Conservation (phyloP, 2,329 filamentous ascomycete species). For the Cladosporium oxysporum region DNA sequence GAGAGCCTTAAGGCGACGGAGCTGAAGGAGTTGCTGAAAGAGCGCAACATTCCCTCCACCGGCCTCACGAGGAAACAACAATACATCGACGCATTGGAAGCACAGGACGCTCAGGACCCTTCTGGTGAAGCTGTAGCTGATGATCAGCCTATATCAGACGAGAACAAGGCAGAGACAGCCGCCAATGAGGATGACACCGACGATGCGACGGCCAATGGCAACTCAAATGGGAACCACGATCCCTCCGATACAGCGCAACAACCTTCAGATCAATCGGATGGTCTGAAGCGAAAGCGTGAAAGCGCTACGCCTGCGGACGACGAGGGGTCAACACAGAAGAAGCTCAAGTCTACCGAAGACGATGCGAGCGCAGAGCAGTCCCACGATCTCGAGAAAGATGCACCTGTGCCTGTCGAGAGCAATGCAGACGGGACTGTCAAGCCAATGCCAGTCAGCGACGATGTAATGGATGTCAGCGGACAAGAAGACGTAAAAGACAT, state of each 20-base stretch:
- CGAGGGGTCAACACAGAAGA: conserved; percentile 45
- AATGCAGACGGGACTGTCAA: conserved; percentile 25
- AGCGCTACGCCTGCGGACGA: conserved; percentile 32
- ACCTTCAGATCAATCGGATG: conserved; percentile 23
- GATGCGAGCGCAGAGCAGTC: conserved; percentile 34
- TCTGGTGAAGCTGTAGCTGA: conserved; percentile 5
- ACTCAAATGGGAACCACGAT: background rate
- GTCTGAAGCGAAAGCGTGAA: conserved; percentile 35
- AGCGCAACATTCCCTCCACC: conserved; percentile 48
- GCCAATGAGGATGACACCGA: background rate
- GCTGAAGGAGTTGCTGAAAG: conserved; percentile 49
- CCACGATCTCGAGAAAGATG: conserved; percentile 23
- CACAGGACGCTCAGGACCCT: conserved; percentile 31
- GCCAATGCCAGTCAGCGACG: conserved; percentile 34
- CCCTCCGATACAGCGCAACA: background rate
- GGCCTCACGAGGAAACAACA: conserved; percentile 51
- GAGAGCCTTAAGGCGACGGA: conserved; percentile 50
- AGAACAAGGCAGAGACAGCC: background rate
- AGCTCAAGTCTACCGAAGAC: conserved; percentile 42
- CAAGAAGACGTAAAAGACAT: conserved; percentile 19
- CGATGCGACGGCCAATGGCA: conserved; percentile 6
- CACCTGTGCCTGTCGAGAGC: conserved; percentile 20
- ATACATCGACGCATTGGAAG: conserved; percentile 49
- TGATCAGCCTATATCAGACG: background rate
- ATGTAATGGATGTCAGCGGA: conserved; percentile 30